A percentile compares a stretch with the other conserved stretches of the same genome.
Evolutionary conservation across 306 rosid genomes (phyloP).

Genomic region (Gastrolobium bilobum): DNA sequence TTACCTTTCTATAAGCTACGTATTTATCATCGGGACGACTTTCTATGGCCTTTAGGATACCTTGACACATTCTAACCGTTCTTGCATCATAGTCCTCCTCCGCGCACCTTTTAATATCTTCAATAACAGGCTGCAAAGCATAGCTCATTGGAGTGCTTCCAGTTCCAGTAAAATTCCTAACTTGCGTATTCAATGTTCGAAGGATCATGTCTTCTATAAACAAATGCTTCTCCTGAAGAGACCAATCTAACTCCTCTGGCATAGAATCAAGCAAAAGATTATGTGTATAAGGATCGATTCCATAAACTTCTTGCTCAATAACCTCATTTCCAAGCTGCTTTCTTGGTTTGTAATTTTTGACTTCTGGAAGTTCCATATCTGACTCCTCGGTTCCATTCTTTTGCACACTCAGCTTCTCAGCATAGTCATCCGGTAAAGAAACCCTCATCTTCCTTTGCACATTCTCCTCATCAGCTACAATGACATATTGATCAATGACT

Average conservation of each 20-base stretch:
- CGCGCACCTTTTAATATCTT: slow-evolving; percentile 76
- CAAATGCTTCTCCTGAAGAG: slow-evolving; percentile 79
- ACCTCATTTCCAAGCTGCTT: slow-evolving; percentile 92
- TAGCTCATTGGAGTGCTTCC: slow-evolving; percentile 89
- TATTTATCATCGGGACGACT: slow-evolving; percentile 94
- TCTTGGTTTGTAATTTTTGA: slow-evolving; percentile 93
- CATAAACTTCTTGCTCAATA: slow-evolving; percentile 98
- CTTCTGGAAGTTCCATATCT: slow-evolving; percentile 99
- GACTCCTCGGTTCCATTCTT: slow-evolving; percentile 96
- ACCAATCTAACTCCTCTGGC: slow-evolving; percentile 90
- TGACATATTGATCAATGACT: slow-evolving; percentile 83
- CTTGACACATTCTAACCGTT: slow-evolving; percentile 79
- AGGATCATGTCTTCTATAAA: slow-evolving; percentile 92
- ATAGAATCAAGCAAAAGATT: slow-evolving; percentile 98
- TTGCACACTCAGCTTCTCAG: slow-evolving; percentile 87
- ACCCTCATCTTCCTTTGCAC: slow-evolving; percentile 93
- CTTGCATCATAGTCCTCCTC: slow-evolving; percentile 69
- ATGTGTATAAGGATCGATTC: slow-evolving; percentile 97
- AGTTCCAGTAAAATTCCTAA: slow-evolving; percentile 83
- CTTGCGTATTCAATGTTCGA: slow-evolving; percentile 83
- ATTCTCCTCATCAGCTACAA: slow-evolving; percentile 93
- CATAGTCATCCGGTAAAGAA: slow-evolving; percentile 94
- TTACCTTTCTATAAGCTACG: slow-evolving; percentile 96
- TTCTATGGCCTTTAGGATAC: slow-evolving; percentile 78
- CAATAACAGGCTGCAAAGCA: slow-evolving; percentile 81